A percentile compares a stretch with the other conserved stretches of the same genome.
phyloP scores from a whole-genome alignment of 495 filamentous ascomycete species.

The Terfezia boudieri region DNA sequence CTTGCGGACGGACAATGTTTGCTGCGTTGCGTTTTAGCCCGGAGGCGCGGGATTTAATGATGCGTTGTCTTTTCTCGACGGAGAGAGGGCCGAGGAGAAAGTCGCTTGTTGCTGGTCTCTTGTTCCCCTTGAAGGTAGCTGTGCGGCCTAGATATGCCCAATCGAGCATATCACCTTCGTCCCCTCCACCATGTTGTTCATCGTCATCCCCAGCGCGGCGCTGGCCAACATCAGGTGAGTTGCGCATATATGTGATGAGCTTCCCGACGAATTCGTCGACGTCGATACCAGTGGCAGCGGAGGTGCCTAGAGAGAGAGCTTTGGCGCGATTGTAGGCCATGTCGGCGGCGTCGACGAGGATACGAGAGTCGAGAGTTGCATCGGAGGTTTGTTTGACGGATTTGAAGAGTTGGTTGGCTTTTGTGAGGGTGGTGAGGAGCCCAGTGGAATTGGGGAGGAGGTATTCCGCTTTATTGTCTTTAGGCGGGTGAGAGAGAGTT shows the following conservation, averaged over 20 bases:
- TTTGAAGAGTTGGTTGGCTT: constrained; percentile 39
- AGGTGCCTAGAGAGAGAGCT: constrained; percentile 32
- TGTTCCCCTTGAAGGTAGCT: constrained; percentile 48
- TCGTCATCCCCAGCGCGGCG: constrained; percentile 21
- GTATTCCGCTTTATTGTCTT: constrained; percentile 46
- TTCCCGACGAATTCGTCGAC: constrained; percentile 87
- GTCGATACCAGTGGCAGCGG: constrained; percentile 54
- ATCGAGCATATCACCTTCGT: constrained; percentile 55
- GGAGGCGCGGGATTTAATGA: constrained; percentile 39
- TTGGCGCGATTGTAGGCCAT: constrained; percentile 47
- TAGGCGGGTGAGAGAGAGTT: constrained; percentile 1
- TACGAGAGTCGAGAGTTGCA: constrained; percentile 68
- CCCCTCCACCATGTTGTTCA: constrained; percentile 30
- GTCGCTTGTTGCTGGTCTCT: constrained; percentile 52
- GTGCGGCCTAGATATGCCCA: constrained; percentile 67
- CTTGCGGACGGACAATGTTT: constrained; percentile 46
- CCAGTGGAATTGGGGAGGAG: constrained; percentile 37
- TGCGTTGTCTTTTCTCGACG: constrained; percentile 57
- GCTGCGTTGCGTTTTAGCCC: constrained; percentile 40
- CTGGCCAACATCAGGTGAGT: constrained; percentile 25
- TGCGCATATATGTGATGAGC: constrained; percentile 68
- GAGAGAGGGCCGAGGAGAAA: constrained; percentile 82
- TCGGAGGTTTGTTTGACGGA: constrained; percentile 81
- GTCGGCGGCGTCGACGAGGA: constrained; percentile 59
- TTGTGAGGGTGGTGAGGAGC: constrained; percentile 36